Percentiles rank a stretch among this genome's conserved stretches.
These are phyloP conservation scores for Ustilago shanxiensis DNA, from an alignment of 1,284 basidiomycete species.

Conservation along the genomic window DNA sequence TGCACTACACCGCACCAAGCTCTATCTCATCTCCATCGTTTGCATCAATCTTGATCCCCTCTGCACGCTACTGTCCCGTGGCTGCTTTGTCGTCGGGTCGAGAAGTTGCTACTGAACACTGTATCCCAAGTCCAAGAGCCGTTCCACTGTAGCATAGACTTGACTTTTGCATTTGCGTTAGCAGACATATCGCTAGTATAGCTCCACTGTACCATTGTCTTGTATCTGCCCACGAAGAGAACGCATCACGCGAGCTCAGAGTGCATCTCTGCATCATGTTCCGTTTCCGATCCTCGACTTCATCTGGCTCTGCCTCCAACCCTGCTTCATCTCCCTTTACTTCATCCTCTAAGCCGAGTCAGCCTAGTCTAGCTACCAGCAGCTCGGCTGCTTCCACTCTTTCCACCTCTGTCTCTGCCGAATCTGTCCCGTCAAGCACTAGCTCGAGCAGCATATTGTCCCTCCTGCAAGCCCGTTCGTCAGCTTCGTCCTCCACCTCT, in stretches of 20 bases:
- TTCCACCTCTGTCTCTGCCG: constrained; percentile 15
- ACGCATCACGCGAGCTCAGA: constrained; percentile 29
- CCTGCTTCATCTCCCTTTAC: constrained; percentile 4
- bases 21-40: constrained; percentile 3
- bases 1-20: constrained; percentile 7
- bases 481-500: constrained; percentile 19
- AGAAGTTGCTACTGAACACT: background rate
- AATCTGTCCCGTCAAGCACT: constrained; percentile 17
- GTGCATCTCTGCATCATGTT: constrained; percentile 27
- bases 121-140: no score
- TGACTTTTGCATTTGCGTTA: background rate
- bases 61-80: background rate
- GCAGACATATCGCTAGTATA: constrained; percentile 2
- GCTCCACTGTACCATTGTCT: constrained; percentile 16
- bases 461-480: constrained; percentile 37
- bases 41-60: constrained; percentile 5
- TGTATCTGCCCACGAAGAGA: background rate
- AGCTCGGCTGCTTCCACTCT: constrained; percentile 20
- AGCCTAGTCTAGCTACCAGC: constrained; percentile 7
- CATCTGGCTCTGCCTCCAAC: constrained; percentile 11
- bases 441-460: constrained; percentile 41
- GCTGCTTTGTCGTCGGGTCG: constrained; percentile 6
- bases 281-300: constrained; percentile 43
- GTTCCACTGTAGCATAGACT: background rate
- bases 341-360: constrained; percentile 13